Evolutionary conservation across 345 rosid species (phyloP).

Genomic region (Conringia planisiliqua): DNA sequence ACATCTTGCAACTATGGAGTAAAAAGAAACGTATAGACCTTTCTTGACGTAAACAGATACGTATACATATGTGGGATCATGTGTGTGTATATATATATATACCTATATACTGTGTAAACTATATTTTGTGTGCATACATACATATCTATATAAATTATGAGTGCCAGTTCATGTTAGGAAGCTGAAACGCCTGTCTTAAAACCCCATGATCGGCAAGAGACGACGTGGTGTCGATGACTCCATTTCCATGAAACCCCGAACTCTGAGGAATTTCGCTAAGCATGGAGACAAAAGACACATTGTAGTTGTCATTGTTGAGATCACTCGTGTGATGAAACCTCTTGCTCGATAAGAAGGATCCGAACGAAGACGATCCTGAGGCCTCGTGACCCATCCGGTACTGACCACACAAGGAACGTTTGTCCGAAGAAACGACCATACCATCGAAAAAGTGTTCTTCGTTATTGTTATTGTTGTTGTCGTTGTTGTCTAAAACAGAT

Average conservation of each 20-base stretch:
- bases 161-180: conserved; percentile 52
- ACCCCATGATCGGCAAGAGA: conserved; percentile 49
- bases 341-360: conserved; percentile 38
- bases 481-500: conserved; percentile 42
- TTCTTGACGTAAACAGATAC: conserved; percentile 24
- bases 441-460: conserved; percentile 52
- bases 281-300: conserved; percentile 56
- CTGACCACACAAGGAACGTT: conserved; percentile 34
- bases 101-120: conserved; percentile 9
- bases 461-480: conserved; percentile 42
- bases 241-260: conserved; percentile 45
- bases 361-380: conserved; percentile 25
- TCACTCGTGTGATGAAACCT: conserved; percentile 53
- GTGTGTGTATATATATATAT: neutral
- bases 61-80: conserved; percentile 14
- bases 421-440: conserved; percentile 39
- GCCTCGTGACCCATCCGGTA: conserved; percentile 40
- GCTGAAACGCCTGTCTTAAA: conserved; percentile 56
- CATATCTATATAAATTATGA: conserved; percentile 27
- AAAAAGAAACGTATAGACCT: conserved; percentile 27
- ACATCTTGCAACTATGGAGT: conserved; percentile 23
- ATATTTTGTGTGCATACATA: neutral
- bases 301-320: conserved; percentile 40
- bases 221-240: conserved; percentile 32
- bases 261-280: conserved; percentile 56